Conservation (phyloP, 768 basidiomycete species). For the Tulasnella sp. region DNA sequence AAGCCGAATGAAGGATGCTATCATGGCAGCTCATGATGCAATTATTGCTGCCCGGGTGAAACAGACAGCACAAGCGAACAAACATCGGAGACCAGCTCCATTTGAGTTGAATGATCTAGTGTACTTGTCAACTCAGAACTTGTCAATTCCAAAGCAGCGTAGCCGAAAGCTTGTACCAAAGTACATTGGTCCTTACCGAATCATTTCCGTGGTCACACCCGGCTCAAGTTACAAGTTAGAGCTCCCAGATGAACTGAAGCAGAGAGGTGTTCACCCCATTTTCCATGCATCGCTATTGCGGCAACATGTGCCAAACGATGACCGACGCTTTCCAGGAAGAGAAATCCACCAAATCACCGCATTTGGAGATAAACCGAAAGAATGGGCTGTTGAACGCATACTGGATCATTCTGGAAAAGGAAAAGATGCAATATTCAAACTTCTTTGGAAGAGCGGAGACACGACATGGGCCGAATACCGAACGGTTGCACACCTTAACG, state of each 20-base stretch:
- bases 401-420: constrained; percentile 22
- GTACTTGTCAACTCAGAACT: constrained; percentile 28
- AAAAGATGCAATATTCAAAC: constrained; percentile 23
- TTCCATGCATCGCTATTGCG: constrained; percentile 29
- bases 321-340: constrained; percentile 27
- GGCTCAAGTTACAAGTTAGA: constrained; percentile 21
- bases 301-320: constrained; percentile 28
- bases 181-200: constrained; percentile 30
- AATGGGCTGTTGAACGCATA: constrained; percentile 25
- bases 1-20: constrained; percentile 19
- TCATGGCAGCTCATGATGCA: constrained; percentile 23
- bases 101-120: constrained; percentile 25
- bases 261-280: constrained; percentile 23
- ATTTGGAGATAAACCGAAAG: constrained; percentile 19
- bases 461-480: constrained; percentile 26
- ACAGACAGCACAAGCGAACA: constrained; percentile 23
- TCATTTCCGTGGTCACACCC: constrained; percentile 14
- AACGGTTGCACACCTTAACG: constrained; percentile 20
- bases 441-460: constrained; percentile 28
- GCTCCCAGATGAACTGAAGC: constrained; percentile 22
- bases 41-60: constrained; percentile 23
- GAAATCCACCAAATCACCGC: constrained; percentile 20
- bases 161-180: constrained; percentile 28
- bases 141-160: constrained; percentile 24
- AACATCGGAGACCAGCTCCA: constrained; percentile 15